Evolutionary conservation across 176 grass and related monocot species (phyloP), one percentile per base, ranked within the genome.

Genomic region (Aegilops bicornis): DNA sequence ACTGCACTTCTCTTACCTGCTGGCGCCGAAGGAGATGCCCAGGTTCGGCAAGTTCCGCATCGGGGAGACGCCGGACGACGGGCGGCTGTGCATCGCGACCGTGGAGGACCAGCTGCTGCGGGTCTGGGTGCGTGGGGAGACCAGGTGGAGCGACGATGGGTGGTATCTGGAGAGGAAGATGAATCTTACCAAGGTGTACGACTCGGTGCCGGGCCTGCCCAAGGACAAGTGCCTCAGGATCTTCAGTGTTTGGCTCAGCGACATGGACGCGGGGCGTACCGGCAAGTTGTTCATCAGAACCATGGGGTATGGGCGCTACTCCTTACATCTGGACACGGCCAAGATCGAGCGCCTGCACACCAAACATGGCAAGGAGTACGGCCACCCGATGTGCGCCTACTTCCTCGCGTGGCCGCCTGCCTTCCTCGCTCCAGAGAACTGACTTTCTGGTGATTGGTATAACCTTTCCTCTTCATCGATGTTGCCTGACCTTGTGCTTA

Each of bases 161-260:
- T 84, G 83, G 83, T 25, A 76, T 73, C 11, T 76, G 39, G 72
- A 84, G 82, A 84, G 37, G 37, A 25, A 59, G 36, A 73, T 73
- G 36, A 31, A 27, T 29, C 56, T 84, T 1, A 6, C 24, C 10
- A 24, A 27, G 7, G 32, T 40, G 35, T 58, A 73, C 52, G 35
- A 74, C 23, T 17, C 14, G 22, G 33, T 83, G 56, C 82, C 58
- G 1, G 33, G 82, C 39, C 14, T 84, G 6, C 59, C 39, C n/a
- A 62, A 16, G 27, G 47, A 64, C 36, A 64, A 13, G 22, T 13
- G n/a, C 13, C 32, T 10, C 25, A 72, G 82, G 23, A 7, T 43
- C 4, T 22, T 3, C 10, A 7, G 20, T 10, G 20, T 84, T 25
- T 84, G 71, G 27, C 17, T 65, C 25, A 63, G 58, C n/a, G 71